Conservation (phyloP, 306 rosid species). For the Medicago truncatula region MtrunA17r5.0-ANR NC_053045.1:43994501-43995000, state of each 20-base stretch:
- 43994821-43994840: conserved; percentile 28
- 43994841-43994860: conserved; percentile 21
- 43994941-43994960: conserved; percentile 11
- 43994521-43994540: conserved; percentile 36
- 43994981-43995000: conserved; percentile 35
- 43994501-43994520: conserved; percentile 2
- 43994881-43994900: conserved; percentile 20
- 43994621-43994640: conserved; percentile 89
- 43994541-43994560: conserved; percentile 93
- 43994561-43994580: conserved; percentile 82
- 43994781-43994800: conserved; percentile 90
- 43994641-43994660: conserved; percentile 87
- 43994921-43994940: neutral
- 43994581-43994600: conserved; percentile 93
- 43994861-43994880: conserved; percentile 10
- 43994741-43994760: conserved; percentile 38
- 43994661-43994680: conserved; percentile 98
- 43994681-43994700: conserved; percentile 83
- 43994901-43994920: conserved; percentile 4
- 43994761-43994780: conserved; percentile 88
- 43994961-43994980: conserved; percentile 30
- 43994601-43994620: conserved; percentile 85
- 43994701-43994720: conserved; percentile 36
- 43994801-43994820: conserved; percentile 94
- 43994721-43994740: conserved; percentile 32